Conservation (phyloP, 2,329 filamentous ascomycete species). For the Colletotrichum higginsianum region DNA sequence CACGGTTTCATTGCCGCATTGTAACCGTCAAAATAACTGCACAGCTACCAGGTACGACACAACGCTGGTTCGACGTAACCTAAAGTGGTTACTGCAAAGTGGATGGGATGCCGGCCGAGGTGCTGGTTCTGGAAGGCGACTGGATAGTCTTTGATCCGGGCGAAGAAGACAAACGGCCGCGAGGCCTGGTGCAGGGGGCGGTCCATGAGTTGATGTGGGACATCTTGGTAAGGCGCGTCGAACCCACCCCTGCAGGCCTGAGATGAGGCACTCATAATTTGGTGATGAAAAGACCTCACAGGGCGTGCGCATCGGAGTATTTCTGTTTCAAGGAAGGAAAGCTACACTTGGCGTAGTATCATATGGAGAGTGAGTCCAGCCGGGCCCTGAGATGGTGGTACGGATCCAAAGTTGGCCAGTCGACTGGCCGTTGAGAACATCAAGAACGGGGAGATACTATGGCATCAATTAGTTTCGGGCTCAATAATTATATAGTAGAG, state of each 20-base stretch:
- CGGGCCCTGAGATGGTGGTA: background rate
- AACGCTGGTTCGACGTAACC: constrained; percentile 4
- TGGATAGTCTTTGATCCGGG: constrained; percentile 1
- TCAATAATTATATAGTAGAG: background rate
- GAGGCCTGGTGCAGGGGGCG: constrained; percentile 35
- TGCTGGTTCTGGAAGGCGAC: constrained; percentile 20
- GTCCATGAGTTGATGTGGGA: constrained; percentile 24
- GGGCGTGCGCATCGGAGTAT: constrained; percentile 27
- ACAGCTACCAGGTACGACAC: constrained; percentile 23
- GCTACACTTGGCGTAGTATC: constrained; percentile 13
- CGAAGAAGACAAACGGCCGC: constrained; percentile 6
- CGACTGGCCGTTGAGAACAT: background rate
- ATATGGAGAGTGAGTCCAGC: background rate
- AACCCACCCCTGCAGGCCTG: constrained; percentile 31
- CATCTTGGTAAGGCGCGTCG: constrained; percentile 10
- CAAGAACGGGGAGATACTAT: background rate
- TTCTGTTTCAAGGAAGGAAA: constrained; percentile 30
- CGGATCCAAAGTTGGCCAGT: background rate
- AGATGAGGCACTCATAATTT: constrained; percentile 30
- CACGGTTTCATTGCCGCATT: constrained; percentile 7
- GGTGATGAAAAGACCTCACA: constrained; percentile 1
- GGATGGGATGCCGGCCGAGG: constrained; percentile 1
- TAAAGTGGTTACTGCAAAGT: constrained; percentile 1
- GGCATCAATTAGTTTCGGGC: background rate
- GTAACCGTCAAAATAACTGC: background rate